phyloP scores from a whole-genome alignment of 345 rosid species.

The Zanthoxylum bungeanum region DNA sequence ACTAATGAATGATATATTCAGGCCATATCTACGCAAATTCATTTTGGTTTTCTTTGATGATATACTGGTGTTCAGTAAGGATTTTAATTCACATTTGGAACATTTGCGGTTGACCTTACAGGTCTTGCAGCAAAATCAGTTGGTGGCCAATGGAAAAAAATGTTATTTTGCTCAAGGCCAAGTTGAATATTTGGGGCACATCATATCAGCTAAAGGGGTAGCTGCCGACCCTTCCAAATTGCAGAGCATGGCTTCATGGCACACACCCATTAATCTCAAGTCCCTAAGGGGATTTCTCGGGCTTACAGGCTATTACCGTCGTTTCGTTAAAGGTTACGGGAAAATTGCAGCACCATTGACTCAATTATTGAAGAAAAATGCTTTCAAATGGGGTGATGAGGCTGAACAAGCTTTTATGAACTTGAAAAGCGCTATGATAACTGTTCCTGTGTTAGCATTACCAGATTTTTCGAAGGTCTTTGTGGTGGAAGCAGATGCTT shows the following conservation, averaged over 20 bases:
- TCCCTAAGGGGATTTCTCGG: not conserved
- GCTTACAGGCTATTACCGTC: not conserved
- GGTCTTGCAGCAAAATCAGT: not conserved
- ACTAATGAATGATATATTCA: not conserved
- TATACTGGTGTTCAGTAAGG: too few species aligned
- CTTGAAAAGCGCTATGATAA: not conserved
- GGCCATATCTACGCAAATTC: too few species aligned
- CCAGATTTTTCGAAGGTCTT: not conserved
- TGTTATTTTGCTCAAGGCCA: not conserved
- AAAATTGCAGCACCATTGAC: not conserved
- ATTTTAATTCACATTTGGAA: too few species aligned
- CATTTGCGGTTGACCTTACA: not conserved
- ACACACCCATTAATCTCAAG: not conserved
- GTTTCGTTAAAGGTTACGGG: not conserved
- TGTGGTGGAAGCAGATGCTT: not conserved
- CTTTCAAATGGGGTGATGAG: not conserved
- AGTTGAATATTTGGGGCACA: not conserved
- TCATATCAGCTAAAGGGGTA: not conserved
- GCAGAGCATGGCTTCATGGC: not conserved
- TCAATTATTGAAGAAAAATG: not conserved
- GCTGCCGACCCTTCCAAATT: not conserved
- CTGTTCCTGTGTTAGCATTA: not conserved
- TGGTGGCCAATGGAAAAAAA: not conserved
- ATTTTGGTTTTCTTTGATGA: too few species aligned
- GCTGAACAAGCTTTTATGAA: not conserved